Evolutionary conservation across 2,329 filamentous ascomycete genomes (phyloP), one percentile per base, ranked within the genome.

Genomic region (Penicillium verrucosum): DNA sequence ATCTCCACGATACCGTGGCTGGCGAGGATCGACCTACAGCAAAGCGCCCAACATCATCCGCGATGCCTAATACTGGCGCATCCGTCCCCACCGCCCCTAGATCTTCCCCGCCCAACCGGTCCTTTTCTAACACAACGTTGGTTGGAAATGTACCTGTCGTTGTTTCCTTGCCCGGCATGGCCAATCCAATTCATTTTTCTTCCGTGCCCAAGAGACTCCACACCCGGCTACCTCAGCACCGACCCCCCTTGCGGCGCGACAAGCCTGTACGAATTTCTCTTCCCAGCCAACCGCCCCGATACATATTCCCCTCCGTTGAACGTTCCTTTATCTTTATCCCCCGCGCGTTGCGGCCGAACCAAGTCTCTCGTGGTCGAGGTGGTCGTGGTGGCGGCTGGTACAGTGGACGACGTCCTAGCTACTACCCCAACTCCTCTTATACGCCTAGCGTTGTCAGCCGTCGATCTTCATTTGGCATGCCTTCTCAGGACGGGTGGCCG

Each of bases 241-340:
- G 94, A 23, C 94, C 94, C 21, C 94, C 94, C 50, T 83, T 99
- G 47, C 89, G 94, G 60, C 88, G 94, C 66, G 94, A 99, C 78
- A 99, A 97, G 73, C 94, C 94, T 8, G 94, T 97, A 40, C 88
- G 94, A 49, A 90, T 99, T 64, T 97, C 92, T 9, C 81, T 99
- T 41, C 93, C 94, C 2, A 82, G 89, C 29, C 83, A 89, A 61
- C 80, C 85, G 12, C 89, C 91, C 36, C 86, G 89, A 60, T 97
- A 97, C 74, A 92, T 97, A 59, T 96, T 94, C 75, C 94, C 94
- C 6, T 89, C 92, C 2, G 81, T 85, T 45, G 92, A 97, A 67
- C 83, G 94, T 62, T 97, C 94, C 0, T 99, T 99, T 74, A 96
- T 97, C 67, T 99, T 99, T 76, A 99, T 99, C 59, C 94, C 94